These are phyloP conservation scores for Breynia disticha DNA, from an alignment of 441 rosid genomes.

Conservation along the genomic window DNA sequence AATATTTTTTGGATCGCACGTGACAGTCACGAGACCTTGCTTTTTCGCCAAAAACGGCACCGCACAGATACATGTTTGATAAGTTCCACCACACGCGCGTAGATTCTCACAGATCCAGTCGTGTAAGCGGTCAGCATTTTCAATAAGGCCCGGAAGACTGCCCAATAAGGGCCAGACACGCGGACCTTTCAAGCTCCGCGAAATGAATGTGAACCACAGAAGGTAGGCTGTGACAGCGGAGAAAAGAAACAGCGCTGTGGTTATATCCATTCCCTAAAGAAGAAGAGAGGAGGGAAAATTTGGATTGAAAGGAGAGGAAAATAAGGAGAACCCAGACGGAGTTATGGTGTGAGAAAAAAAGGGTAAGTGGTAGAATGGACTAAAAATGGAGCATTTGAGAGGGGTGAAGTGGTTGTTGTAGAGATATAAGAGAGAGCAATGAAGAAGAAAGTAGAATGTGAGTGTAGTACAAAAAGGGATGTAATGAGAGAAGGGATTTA, in stretches of 20 bases:
- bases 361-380: background rate
- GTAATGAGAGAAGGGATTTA: conserved; percentile 32
- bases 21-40: conserved; percentile 96
- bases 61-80: conserved; percentile 94
- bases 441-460: conserved; percentile 1
- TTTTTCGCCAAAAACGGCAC: conserved; percentile 65
- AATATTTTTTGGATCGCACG: conserved; percentile 81
- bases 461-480: conserved; percentile 3
- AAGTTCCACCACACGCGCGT: conserved; percentile 86
- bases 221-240: conserved; percentile 64
- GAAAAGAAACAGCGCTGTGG: conserved; percentile 50
- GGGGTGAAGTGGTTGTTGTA: background rate
- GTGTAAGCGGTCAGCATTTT: conserved; percentile 82
- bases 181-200: conserved; percentile 80
- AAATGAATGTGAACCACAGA: conserved; percentile 82
- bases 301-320: background rate
- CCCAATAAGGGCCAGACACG: conserved; percentile 87
- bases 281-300: background rate
- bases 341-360: background rate
- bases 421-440: background rate
- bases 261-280: conserved; percentile 37
- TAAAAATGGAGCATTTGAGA: background rate
- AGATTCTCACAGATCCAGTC: conserved; percentile 98
- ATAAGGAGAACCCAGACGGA: conserved; percentile 11
- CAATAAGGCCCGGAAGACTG: conserved; percentile 83